These are phyloP conservation scores for Rheum nobile DNA, from an alignment of 148 eudicot species.

Conservation along the genomic window DNA sequence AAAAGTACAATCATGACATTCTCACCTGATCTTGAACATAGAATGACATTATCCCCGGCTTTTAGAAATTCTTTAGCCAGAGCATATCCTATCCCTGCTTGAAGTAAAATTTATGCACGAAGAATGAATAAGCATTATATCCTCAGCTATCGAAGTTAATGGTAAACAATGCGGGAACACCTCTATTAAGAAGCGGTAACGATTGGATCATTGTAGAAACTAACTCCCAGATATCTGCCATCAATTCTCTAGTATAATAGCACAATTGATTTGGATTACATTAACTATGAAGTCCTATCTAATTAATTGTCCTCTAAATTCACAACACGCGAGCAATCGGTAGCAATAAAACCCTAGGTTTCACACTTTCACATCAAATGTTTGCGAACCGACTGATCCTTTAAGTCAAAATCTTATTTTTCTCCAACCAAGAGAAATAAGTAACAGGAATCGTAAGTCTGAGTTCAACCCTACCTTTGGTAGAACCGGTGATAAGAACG, in stretches of 20 bases:
- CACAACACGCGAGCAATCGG: neutral
- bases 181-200: neutral
- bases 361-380: neutral
- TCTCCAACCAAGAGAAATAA: neutral
- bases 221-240: neutral
- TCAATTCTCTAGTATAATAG: neutral
- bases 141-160: neutral
- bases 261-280: neutral
- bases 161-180: neutral
- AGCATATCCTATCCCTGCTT: conserved; percentile 90
- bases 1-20: neutral
- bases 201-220: neutral
- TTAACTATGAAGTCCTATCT: neutral
- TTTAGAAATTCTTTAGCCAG: conserved; percentile 77
- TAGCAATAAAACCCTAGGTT: neutral
- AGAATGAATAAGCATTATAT: neutral
- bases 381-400: neutral
- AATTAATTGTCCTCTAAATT: neutral
- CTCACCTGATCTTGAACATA: conserved; percentile 89
- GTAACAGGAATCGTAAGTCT: neutral
- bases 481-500: conserved; percentile 77
- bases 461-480: conserved; percentile 36
- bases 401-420: neutral
- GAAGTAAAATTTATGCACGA: neutral
- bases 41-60: conserved; percentile 76